A percentile compares a stretch with the other conserved stretches of the same genome.
phyloP scores from a whole-genome alignment of 2,329 filamentous ascomycete genomes.

The Microcyclospora tardicrescens region DNA sequence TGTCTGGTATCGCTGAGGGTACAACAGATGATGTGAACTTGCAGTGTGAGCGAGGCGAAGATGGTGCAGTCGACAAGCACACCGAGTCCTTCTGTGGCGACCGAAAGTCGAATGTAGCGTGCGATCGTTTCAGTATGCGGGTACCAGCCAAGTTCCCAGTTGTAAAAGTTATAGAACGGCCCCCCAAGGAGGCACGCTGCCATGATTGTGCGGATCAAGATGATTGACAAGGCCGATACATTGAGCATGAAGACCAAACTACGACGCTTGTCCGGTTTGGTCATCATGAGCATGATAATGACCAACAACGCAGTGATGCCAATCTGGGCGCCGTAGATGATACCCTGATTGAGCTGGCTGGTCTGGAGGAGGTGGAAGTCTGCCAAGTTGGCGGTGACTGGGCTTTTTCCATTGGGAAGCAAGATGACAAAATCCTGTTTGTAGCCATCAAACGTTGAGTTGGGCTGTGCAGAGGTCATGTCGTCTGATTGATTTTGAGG shows the following conservation, averaged over 20 bases:
- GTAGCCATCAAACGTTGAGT: conserved; percentile 36
- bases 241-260: conserved; percentile 57
- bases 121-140: conserved; percentile 6
- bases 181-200: conserved; percentile 48
- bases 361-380: conserved; percentile 34
- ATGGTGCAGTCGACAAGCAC: conserved; percentile 43
- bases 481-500: conserved; percentile 1
- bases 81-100: conserved; percentile 37
- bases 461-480: conserved; percentile 1
- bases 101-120: conserved; percentile 20
- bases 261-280: conserved; percentile 49
- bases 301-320: conserved; percentile 56
- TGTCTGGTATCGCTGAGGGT: conserved; percentile 33
- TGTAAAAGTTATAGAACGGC: conserved; percentile 42
- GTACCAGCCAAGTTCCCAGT: conserved; percentile 17
- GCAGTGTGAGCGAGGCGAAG: conserved; percentile 47
- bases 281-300: conserved; percentile 53
- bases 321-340: conserved; percentile 59
- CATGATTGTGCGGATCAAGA: conserved; percentile 47
- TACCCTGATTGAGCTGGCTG: conserved; percentile 27
- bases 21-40: conserved; percentile 50
- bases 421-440: conserved; percentile 39
- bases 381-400: conserved; percentile 29
- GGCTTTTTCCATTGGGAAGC: conserved; percentile 28
- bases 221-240: conserved; percentile 44